Evolutionary conservation across 768 basidiomycete genomes (phyloP).

Genomic region (Collybia mongolica): DNA sequence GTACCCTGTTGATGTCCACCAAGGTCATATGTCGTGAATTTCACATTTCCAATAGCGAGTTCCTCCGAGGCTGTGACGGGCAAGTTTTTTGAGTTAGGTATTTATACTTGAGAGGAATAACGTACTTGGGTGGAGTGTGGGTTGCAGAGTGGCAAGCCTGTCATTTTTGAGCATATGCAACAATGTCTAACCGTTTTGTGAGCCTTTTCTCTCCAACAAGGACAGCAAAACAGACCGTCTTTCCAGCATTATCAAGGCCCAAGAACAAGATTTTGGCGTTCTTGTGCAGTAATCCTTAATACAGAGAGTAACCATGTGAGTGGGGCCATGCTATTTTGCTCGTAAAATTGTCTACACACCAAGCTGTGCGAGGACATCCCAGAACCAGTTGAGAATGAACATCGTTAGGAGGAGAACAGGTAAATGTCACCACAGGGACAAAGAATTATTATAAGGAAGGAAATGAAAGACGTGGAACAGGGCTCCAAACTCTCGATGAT

Average conservation of each 20-base stretch:
- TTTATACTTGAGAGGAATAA: conserved; percentile 8
- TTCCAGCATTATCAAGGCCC: conserved; percentile 98
- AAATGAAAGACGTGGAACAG: conserved; percentile 1
- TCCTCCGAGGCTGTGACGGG: conserved; percentile 85
- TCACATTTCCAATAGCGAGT: conserved; percentile 96
- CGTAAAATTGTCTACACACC: conserved; percentile 49
- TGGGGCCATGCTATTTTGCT: neutral
- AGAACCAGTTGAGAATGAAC: conserved; percentile 95
- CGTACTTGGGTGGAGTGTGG: conserved; percentile 96
- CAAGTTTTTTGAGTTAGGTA: conserved; percentile 3
- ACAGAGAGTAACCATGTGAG: no score
- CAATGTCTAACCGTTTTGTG: conserved; percentile 60
- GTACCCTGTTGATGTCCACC: conserved; percentile 96
- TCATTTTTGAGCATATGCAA: conserved; percentile 99
- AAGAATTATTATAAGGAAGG: neutral
- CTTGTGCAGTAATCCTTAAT: conserved; percentile 86
- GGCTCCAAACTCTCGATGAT: neutral
- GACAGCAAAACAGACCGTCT: conserved; percentile 69
- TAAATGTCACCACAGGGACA: conserved; percentile 7
- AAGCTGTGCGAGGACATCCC: conserved; percentile 91
- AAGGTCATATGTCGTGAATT: conserved; percentile 98
- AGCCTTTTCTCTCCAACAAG: conserved; percentile 1
- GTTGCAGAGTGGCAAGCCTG: conserved; percentile 94
- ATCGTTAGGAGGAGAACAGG: conserved; percentile 35
- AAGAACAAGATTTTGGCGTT: conserved; percentile 99